Evolutionary conservation across 106 monocot species (phyloP).

Genomic region (Chionographis japonica): DNA sequence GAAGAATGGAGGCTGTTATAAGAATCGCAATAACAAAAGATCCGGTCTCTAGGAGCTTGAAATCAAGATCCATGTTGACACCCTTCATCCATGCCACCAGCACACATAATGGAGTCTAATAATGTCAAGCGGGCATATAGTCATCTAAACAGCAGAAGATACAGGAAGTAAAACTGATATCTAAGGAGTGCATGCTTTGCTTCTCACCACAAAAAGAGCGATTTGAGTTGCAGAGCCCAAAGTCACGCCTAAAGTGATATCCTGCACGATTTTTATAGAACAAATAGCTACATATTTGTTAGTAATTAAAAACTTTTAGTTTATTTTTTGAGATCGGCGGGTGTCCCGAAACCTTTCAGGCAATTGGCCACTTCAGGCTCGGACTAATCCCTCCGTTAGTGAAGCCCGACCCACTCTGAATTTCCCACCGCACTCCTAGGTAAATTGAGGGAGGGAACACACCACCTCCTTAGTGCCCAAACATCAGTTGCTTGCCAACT

Average conservation of each 20-base stretch:
- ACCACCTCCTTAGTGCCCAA: too few relatives aligned
- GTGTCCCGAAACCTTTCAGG: too few relatives aligned
- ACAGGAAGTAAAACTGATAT: neutral
- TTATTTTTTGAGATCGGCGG: neutral
- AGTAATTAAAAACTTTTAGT: neutral
- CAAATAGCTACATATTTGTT: neutral
- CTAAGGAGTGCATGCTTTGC: neutral
- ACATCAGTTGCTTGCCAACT: constrained; percentile 21
- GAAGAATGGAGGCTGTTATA: constrained; percentile 49
- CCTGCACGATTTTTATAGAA: constrained; percentile 26
- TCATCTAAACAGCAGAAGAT: too few relatives aligned
- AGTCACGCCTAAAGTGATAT: constrained; percentile 83
- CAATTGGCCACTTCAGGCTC: too few relatives aligned
- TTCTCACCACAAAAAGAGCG: constrained; percentile 80
- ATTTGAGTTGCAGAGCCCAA: constrained; percentile 89
- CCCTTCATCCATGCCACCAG: constrained; percentile 81
- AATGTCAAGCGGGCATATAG: neutral
- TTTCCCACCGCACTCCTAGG: too few relatives aligned
- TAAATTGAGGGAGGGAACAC: too few relatives aligned
- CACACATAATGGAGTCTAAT: constrained; percentile 56
- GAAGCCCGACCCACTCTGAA: too few relatives aligned
- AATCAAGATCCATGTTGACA: constrained; percentile 66
- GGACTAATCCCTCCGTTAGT: too few relatives aligned
- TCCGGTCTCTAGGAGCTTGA: constrained; percentile 59
- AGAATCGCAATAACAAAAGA: constrained; percentile 50